phyloP scores from a whole-genome alignment of 2,329 filamentous ascomycete species.

The Ceratocystis albifundus region DNA sequence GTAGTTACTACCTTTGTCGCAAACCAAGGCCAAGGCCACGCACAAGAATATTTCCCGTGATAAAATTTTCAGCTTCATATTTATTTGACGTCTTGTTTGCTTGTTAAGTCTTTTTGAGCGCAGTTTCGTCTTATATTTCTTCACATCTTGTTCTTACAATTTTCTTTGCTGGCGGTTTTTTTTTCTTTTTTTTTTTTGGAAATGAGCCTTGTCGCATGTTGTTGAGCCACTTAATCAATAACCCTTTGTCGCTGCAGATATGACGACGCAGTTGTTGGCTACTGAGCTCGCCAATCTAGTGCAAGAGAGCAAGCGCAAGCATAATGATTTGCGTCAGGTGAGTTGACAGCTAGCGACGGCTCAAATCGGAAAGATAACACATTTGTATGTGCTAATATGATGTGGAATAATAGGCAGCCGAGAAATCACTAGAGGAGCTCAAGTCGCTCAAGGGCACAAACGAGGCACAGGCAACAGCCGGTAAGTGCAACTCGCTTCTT shows the following conservation, averaged over 20 bases:
- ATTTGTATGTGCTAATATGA: neutral
- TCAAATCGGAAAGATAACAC: neutral
- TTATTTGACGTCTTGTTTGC: neutral
- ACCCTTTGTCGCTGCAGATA: slow-evolving; percentile 31
- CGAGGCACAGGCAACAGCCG: slow-evolving; percentile 62
- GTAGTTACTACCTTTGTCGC: slow-evolving; percentile 6
- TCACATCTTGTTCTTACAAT: neutral
- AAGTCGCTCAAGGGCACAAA: slow-evolving; percentile 62
- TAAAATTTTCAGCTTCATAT: neutral
- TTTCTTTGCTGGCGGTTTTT: neutral
- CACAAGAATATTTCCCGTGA: neutral
- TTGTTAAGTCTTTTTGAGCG: neutral
- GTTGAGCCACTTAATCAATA: slow-evolving; percentile 8
- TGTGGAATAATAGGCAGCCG: slow-evolving; percentile 54
- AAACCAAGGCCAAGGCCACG: neutral
- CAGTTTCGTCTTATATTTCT: neutral
- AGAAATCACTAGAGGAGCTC: slow-evolving; percentile 84
- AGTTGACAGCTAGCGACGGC: slow-evolving; percentile 26
- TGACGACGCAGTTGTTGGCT: slow-evolving; percentile 84
- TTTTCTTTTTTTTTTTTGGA: too few relatives aligned
- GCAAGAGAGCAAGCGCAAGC: slow-evolving; percentile 91
- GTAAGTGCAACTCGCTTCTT: slow-evolving; percentile 33
- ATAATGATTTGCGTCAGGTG: slow-evolving; percentile 77
- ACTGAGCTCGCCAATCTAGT: slow-evolving; percentile 83
- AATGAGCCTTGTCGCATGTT: slow-evolving; percentile 14